These are phyloP conservation scores for Aegilops bicornis DNA, from an alignment of 176 grass and related monocot species.

Conservation along the genomic window DNA sequence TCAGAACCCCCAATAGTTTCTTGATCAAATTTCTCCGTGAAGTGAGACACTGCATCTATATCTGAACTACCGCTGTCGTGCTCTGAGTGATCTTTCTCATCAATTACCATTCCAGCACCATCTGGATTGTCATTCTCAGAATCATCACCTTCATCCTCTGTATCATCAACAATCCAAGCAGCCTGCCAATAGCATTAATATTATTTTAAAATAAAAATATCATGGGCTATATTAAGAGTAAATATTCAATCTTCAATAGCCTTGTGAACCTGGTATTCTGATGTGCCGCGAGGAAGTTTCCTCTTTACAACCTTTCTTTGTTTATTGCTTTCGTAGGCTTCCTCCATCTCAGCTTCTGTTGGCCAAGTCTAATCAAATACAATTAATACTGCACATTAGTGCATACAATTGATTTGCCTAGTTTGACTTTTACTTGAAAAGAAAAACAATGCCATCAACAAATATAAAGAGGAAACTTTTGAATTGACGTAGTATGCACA, in stretches of 20 bases:
- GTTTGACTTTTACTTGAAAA: not conserved
- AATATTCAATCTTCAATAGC: not conserved
- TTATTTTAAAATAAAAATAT: constrained; percentile 8
- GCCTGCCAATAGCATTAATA: constrained; percentile 53
- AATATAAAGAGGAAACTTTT: not conserved
- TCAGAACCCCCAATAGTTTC: constrained; percentile 73
- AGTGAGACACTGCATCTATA: constrained; percentile 55
- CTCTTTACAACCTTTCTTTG: constrained; percentile 63
- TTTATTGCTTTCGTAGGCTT: constrained; percentile 51
- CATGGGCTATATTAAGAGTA: constrained; percentile 3
- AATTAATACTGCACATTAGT: constrained; percentile 30
- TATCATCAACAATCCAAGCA: constrained; percentile 91
- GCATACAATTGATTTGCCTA: constrained; percentile 4
- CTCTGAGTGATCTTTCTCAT: constrained; percentile 46
- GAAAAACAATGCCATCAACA: not conserved
- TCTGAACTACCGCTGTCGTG: constrained; percentile 55
- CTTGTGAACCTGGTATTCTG: constrained; percentile 84
- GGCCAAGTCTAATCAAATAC: constrained; percentile 88
- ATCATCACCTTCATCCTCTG: constrained; percentile 60
- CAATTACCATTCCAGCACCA: constrained; percentile 72
- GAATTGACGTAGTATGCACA: not conserved
- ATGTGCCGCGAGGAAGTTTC: constrained; percentile 86
- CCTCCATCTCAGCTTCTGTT: constrained; percentile 41
- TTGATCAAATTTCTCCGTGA: constrained; percentile 70
- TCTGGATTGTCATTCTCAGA: constrained; percentile 54